Evolutionary conservation across 2,329 filamentous ascomycete genomes (phyloP).

Genomic region (Trichoderma breve): DNA sequence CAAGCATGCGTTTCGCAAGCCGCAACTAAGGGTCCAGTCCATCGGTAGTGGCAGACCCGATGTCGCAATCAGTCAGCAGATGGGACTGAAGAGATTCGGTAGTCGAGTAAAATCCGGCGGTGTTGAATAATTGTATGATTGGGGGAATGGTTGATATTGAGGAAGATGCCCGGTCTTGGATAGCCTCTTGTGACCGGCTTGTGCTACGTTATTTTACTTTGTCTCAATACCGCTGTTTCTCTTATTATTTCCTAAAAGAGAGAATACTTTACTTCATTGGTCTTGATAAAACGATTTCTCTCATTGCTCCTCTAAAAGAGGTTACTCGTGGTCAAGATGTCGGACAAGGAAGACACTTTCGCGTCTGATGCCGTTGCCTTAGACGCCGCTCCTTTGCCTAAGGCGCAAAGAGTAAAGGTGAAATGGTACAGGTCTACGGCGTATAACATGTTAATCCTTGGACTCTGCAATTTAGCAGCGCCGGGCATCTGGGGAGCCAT

Average conservation of each 20-base stretch:
- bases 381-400: conserved; percentile 23
- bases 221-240: neutral
- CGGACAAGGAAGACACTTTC: conserved; percentile 8
- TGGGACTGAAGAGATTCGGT: neutral
- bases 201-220: neutral
- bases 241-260: neutral
- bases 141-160: conserved; percentile 12
- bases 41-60: conserved; percentile 6
- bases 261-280: neutral
- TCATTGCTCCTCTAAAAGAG: neutral
- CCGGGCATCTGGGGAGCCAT: conserved; percentile 72
- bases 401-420: conserved; percentile 39
- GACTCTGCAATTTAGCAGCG: conserved; percentile 67
- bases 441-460: conserved; percentile 70
- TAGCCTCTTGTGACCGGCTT: neutral
- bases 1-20: conserved; percentile 20
- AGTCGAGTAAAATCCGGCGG: neutral
- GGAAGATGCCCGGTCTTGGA: neutral
- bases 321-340: neutral
- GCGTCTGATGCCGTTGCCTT: neutral
- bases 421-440: conserved; percentile 71
- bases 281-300: neutral
- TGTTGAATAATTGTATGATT: neutral
- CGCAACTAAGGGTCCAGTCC: neutral
- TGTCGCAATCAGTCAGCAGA: conserved; percentile 12